Evolutionary conservation across 306 rosid species (phyloP), one percentile per base, ranked within the genome.

Genomic region (Prunus padus): DNA sequence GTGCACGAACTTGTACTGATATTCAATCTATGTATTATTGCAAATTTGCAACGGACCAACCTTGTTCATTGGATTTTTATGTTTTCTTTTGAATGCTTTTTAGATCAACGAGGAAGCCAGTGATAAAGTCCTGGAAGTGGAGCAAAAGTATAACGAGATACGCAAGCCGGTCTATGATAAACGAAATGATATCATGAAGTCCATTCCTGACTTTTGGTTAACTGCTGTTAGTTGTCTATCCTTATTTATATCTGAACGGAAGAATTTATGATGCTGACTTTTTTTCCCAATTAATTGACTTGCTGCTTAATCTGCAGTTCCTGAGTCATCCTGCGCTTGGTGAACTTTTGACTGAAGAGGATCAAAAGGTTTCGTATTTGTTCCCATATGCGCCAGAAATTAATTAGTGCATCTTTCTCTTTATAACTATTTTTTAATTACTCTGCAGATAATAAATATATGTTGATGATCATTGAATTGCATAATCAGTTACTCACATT

Each of bases 71-170:
- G 65, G 69, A 1, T 69, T 42, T 73, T 67, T 74, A 7, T 60
- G 46, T 31, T 31, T 62, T 77, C 26, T 22, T 20, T 60, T 30
- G 65, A 28, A 18, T 56, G 18, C 62, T 76, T 47, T 83, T 60
- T 76, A 92, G 98, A 90, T 94, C 76, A 94, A 94, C 55, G 98
- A 94, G 72, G 95, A 94, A 87, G 97, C 96, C 4, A 88, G 96
- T 78, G 98, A 92, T 67, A 84, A 88, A 81, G 97, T 94, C 8
- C 87, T 94, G 40, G 95, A 94, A 81, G 85, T 94, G 63, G 98
- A 92, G 80, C 96, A 94, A 87, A 90, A 92, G 81, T 94, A 87
- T 73, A 94, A 90, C 82, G 97, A 87, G 86, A 77, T 88, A 28
- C 81, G 98, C 76, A 90, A 84, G 82, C 98, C 97, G 0, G 86